Conservation (phyloP, 495 filamentous ascomycete genomes). For the Hypoxylon perforatum region DNA sequence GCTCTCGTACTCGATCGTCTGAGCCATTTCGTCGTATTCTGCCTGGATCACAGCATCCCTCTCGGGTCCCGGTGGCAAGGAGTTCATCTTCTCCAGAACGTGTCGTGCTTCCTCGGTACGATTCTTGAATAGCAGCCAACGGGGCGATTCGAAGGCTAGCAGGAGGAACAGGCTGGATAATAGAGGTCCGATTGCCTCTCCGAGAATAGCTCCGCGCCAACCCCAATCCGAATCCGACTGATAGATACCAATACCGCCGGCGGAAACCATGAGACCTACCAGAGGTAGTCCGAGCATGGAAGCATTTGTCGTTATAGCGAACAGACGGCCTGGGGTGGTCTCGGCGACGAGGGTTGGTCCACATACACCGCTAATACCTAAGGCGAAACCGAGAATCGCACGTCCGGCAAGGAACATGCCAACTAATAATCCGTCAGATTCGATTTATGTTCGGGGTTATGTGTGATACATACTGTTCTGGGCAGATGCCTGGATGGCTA, state of each 20-base stretch:
- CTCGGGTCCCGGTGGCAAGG: constrained; percentile 47
- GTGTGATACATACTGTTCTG: neutral
- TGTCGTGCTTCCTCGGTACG: constrained; percentile 60
- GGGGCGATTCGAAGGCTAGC: constrained; percentile 65
- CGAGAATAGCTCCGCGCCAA: neutral
- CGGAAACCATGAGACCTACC: neutral
- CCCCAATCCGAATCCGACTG: neutral
- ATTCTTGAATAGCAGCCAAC: constrained; percentile 65
- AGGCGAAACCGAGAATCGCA: neutral
- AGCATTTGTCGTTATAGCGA: neutral
- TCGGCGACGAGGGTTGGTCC: neutral
- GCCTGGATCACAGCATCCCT: constrained; percentile 40
- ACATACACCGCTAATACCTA: neutral
- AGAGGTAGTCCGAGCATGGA: neutral
- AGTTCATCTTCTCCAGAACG: constrained; percentile 62
- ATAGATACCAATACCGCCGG: neutral
- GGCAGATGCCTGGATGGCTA: neutral
- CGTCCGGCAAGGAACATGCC: neutral
- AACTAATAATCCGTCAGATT: neutral
- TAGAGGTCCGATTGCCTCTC: neutral
- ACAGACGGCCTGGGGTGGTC: neutral
- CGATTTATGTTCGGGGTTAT: neutral
- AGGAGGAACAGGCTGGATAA: constrained; percentile 15
- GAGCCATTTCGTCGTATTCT: constrained; percentile 43
- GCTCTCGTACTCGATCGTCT: constrained; percentile 34